Percentiles rank a stretch among this genome's conserved stretches.
These are phyloP conservation scores for Pseudotsuga menziesii DNA, from an alignment of 75 land plant genomes.

Conservation along the genomic window DNA sequence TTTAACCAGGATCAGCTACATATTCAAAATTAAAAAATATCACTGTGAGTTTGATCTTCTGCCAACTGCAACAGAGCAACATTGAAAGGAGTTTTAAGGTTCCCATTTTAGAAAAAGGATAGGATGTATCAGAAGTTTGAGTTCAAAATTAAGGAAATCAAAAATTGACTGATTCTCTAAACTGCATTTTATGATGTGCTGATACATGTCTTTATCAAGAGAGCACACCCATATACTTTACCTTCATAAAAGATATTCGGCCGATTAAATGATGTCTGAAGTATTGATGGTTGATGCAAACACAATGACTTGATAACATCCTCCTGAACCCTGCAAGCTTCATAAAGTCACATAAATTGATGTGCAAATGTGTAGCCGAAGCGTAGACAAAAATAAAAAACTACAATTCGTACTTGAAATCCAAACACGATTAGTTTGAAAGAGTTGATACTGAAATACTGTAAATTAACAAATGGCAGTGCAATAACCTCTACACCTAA, in stretches of 20 bases:
- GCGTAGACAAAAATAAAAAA: too few relatives aligned
- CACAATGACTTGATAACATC: slow-evolving; percentile 70
- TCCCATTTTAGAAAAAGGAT: not conserved
- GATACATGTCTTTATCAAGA: not conserved
- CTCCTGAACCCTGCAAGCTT: slow-evolving; percentile 72
- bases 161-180: not conserved
- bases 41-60: not conserved
- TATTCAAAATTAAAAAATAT: not conserved
- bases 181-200: slow-evolving; percentile 1
- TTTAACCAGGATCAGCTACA: not conserved
- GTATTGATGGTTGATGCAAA: slow-evolving; percentile 61
- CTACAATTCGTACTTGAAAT: too few relatives aligned
- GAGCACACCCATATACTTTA: slow-evolving; percentile 5
- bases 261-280: slow-evolving; percentile 80
- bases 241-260: slow-evolving; percentile 93
- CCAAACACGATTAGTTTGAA: too few relatives aligned
- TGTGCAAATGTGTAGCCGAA: too few relatives aligned
- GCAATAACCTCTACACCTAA: too few relatives aligned
- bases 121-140: not conserved
- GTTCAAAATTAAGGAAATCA: not conserved
- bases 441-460: too few relatives aligned
- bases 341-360: not conserved
- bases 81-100: not conserved
- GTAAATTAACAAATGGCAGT: too few relatives aligned
- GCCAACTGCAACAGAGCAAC: not conserved